Percentiles rank a stretch among this genome's conserved stretches.
Conservation (phyloP, 2,329 filamentous ascomycete species). For the Colletotrichum caudatum region DNA sequence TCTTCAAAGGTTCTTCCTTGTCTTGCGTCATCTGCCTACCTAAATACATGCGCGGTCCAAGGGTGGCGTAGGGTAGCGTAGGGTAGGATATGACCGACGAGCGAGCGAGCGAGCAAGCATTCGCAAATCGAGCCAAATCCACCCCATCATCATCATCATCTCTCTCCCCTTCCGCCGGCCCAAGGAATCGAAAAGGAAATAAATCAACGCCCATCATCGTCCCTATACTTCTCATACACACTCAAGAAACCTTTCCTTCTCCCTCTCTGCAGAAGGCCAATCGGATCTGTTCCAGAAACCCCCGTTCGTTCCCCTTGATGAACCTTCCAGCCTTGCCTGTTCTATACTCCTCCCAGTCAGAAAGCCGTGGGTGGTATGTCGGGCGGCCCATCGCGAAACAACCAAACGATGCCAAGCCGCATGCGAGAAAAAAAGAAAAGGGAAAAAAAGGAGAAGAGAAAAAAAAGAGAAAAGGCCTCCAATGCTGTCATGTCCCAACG, state of each 20-base stretch:
- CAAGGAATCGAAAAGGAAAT: constrained; percentile 2
- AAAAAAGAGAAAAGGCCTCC: constrained; percentile 10
- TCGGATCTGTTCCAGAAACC: constrained; percentile 31
- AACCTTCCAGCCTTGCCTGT: constrained; percentile 19
- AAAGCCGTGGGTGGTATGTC: constrained; percentile 32
- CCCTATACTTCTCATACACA: constrained; percentile 39
- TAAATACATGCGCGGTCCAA: constrained; percentile 37
- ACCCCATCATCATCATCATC: background rate
- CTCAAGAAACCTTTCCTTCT: constrained; percentile 32
- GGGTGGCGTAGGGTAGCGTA: background rate
- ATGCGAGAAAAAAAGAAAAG: constrained; percentile 11
- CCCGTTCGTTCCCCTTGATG: constrained; percentile 14
- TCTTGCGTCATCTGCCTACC: constrained; percentile 26
- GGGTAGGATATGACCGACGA: too few relatives aligned
- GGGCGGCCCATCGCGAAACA: constrained; percentile 20
- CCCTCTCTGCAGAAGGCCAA: constrained; percentile 18
- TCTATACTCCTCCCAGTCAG: constrained; percentile 32
- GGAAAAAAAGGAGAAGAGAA: background rate
- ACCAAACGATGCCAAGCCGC: constrained; percentile 26
- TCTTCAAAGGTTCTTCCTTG: constrained; percentile 22
- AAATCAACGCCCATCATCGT: constrained; percentile 33
- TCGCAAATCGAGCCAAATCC: constrained; percentile 16
- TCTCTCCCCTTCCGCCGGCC: constrained; percentile 18
- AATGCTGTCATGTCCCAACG: constrained; percentile 26
- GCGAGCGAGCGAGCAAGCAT: constrained; percentile 6